These are phyloP conservation scores for Moesziomyces antarcticus DNA, from an alignment of 1,284 basidiomycete species.

Conservation along the genomic window DNA sequence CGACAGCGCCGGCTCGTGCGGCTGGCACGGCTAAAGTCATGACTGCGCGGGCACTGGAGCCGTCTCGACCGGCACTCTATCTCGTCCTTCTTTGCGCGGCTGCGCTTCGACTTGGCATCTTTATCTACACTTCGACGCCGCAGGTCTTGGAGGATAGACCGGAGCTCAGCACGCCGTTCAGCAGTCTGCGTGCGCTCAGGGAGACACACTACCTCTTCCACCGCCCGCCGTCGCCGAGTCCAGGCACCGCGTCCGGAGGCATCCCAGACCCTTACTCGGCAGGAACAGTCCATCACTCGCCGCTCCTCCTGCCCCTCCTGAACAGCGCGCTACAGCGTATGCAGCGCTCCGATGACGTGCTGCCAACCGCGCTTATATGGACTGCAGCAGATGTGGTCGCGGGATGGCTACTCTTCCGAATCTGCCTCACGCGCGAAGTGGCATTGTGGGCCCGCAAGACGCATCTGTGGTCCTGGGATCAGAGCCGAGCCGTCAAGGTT, in stretches of 20 bases:
- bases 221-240: slow-evolving; percentile 23
- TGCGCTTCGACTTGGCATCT: slow-evolving; percentile 65
- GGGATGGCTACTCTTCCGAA: slow-evolving; percentile 41
- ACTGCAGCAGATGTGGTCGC: slow-evolving; percentile 76
- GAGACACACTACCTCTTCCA: slow-evolving; percentile 59
- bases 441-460: slow-evolving; percentile 25
- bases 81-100: slow-evolving; percentile 20
- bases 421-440: slow-evolving; percentile 27
- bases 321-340: slow-evolving; percentile 14
- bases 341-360: slow-evolving; percentile 62
- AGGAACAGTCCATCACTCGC: slow-evolving; percentile 74
- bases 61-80: slow-evolving; percentile 17
- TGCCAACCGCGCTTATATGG: slow-evolving; percentile 76
- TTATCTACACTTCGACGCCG: slow-evolving; percentile 63
- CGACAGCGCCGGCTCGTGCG: slow-evolving; percentile 7
- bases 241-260: slow-evolving; percentile 1
- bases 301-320: slow-evolving; percentile 77
- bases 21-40: slow-evolving; percentile 25
- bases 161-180: slow-evolving; percentile 83
- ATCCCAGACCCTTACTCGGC: slow-evolving; percentile 22
- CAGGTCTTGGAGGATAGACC: slow-evolving; percentile 70
- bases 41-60: slow-evolving; percentile 17
- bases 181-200: slow-evolving; percentile 75
- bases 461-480: slow-evolving; percentile 35
- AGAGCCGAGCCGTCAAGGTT: slow-evolving; percentile 40